phyloP scores from a whole-genome alignment of 192 early-diverging fungal species.

The Rhizoclosmatium globosum region DNA sequence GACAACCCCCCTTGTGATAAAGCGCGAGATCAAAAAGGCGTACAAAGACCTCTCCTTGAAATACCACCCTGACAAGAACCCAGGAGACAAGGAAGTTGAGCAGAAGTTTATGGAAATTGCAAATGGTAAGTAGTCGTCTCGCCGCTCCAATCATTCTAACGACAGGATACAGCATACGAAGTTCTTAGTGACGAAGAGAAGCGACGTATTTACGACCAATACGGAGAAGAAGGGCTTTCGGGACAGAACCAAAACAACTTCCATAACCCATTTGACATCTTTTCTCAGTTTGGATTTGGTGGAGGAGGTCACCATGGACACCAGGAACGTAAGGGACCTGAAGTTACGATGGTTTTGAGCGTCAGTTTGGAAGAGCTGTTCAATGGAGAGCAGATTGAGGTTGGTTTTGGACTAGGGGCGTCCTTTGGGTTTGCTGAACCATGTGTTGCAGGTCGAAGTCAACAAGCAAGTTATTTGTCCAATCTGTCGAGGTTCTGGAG shows the following conservation, averaged over 20 bases:
- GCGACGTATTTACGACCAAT: conserved; percentile 87
- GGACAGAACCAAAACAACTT: conserved; percentile 61
- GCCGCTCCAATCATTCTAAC: not conserved
- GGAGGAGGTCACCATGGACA: conserved; percentile 46
- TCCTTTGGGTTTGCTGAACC: too few species aligned
- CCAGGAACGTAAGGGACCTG: conserved; percentile 85
- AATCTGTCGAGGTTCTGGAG: conserved; percentile 92
- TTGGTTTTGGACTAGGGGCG: too few species aligned
- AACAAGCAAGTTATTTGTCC: conserved; percentile 94
- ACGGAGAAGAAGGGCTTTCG: conserved; percentile 97
- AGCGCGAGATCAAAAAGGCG: conserved; percentile 90
- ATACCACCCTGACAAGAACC: conserved; percentile 62
- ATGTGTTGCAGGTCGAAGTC: conserved; percentile 86
- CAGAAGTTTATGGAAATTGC: conserved; percentile 90
- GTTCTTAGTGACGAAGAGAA: conserved; percentile 93
- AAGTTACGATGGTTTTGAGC: conserved; percentile 76
- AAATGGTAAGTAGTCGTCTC: conserved; percentile 61
- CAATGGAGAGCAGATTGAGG: conserved; percentile 80
- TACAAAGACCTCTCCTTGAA: conserved; percentile 76
- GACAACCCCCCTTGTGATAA: conserved; percentile 9
- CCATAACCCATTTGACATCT: conserved; percentile 99
- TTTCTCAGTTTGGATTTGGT: conserved; percentile 77
- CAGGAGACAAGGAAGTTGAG: conserved; percentile 83
- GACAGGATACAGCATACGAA: conserved; percentile 80
- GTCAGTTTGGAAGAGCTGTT: conserved; percentile 95